These are phyloP conservation scores for Gillenia trifoliata DNA, from an alignment of 306 rosid genomes.

Conservation along the genomic window DNA sequence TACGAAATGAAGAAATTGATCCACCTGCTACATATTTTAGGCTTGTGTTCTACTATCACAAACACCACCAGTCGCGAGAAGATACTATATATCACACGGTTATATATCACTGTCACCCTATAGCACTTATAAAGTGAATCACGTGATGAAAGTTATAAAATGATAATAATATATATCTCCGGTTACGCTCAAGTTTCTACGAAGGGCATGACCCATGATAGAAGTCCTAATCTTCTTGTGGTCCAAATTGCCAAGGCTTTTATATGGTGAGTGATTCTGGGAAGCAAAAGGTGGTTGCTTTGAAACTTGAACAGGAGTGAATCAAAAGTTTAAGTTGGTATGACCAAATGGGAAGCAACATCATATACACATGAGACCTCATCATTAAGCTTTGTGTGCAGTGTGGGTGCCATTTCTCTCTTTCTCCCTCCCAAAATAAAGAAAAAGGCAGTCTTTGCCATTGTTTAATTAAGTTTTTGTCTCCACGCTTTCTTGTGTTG, in stretches of 20 bases:
- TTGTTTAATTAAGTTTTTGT: neutral
- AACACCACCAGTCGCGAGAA: neutral
- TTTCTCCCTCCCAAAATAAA: constrained; percentile 1
- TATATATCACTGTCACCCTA: neutral
- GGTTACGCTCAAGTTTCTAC: neutral
- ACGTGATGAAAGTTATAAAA: neutral
- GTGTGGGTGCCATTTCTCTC: constrained; percentile 15
- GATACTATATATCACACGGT: no score
- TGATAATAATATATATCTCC: neutral
- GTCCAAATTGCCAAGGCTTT: neutral
- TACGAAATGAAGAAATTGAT: neutral
- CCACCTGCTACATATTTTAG: neutral
- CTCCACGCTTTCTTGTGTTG: constrained; percentile 22
- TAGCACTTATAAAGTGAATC: neutral
- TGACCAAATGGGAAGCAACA: constrained; percentile 39
- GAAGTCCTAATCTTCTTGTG: neutral
- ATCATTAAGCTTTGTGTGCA: constrained; percentile 36
- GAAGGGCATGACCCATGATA: neutral
- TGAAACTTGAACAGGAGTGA: constrained; percentile 30
- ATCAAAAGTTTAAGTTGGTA: constrained; percentile 18
- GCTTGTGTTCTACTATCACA: neutral
- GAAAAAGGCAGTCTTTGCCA: constrained; percentile 4
- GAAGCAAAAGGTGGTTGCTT: constrained; percentile 11
- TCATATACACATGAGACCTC: constrained; percentile 27
- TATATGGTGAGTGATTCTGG: neutral